Evolutionary conservation across 306 rosid species (phyloP), one percentile per base, ranked within the genome.

Genomic region (Rosa persica): DNA sequence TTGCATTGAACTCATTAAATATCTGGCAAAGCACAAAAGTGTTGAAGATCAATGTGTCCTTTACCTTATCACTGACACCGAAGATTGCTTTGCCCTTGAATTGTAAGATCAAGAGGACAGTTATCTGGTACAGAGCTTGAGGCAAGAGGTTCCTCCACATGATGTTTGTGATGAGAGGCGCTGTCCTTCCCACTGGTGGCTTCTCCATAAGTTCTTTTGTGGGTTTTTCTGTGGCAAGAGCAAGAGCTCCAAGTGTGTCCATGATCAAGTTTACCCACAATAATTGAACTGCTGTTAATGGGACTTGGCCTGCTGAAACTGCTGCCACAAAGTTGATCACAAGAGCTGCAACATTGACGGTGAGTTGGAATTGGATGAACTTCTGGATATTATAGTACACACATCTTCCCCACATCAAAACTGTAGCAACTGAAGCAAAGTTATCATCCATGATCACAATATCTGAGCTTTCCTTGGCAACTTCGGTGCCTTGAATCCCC

Each of bases 101-200:
- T 48, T 85, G 78, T 6, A 85, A 30, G 52, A 39, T 68, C 5
- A 85, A 19, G 10, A 85, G 62, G 57, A 85, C 72, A 3, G 73
- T 38, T 38, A 67, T 72, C 49, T 85, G 82, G 46, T 85, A 85
- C 10, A 85, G 19, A 4, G 84, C 82, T 40, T 82, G 86, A 46
- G 82, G 55, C n/a, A 79, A 48, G 36, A 85, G 74, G 70, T 82
- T 85, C 64, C 89, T 72, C 89, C 82, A 85, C 86, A 85, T 85
- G 39, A 73, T 70, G 80, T 80, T 82, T 27, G 86, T 76, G 34
- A 85, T 85, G 61, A 82, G 84, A 1, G 84, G 86, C 40, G 44
- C 75, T 0, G 84, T 79, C 36, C 86, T 23, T 23, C 86, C 82
- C 67, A 85, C 78, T 0, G 84, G 86, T 6, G 72, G 79, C 16